phyloP scores from a whole-genome alignment of 331 rosid genomes.

The Malus hybrid region DNA sequence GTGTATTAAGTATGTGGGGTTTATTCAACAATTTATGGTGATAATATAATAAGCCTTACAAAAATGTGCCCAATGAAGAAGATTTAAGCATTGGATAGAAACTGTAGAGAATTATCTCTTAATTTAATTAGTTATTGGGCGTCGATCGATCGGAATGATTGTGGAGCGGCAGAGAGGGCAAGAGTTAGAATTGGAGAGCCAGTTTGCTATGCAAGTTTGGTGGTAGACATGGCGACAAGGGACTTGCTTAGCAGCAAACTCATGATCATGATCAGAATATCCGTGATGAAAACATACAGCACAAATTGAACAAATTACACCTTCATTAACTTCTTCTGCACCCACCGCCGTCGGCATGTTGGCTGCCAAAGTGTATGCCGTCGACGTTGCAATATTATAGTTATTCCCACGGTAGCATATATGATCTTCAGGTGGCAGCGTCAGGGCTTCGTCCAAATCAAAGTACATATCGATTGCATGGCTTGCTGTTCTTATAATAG shows the following conservation, averaged over 20 bases:
- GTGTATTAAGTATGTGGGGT: no score
- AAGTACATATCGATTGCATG: conserved; percentile 21
- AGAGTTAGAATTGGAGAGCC: conserved; percentile 1
- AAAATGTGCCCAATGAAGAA: no score
- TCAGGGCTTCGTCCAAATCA: conserved; percentile 48
- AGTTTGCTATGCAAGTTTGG: neutral
- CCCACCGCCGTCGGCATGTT: conserved; percentile 21
- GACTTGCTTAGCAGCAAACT: neutral
- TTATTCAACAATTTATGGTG: no score
- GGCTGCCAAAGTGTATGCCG: neutral
- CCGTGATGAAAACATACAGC: neutral
- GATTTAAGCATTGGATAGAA: no score
- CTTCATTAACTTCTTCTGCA: neutral
- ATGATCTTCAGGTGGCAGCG: conserved; percentile 11
- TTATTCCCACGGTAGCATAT: neutral
- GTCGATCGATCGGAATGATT: neutral
- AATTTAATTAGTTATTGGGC: no score
- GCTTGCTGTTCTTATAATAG: neutral
- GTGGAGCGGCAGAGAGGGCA: conserved; percentile 15
- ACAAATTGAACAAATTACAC: conserved; percentile 37
- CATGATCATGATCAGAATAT: neutral
- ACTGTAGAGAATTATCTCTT: no score
- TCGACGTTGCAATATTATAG: neutral
- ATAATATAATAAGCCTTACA: no score
- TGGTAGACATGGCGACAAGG: conserved; percentile 12